phyloP scores from a whole-genome alignment of 2,329 filamentous ascomycete genomes.

The Colletotrichum sp. region DNA sequence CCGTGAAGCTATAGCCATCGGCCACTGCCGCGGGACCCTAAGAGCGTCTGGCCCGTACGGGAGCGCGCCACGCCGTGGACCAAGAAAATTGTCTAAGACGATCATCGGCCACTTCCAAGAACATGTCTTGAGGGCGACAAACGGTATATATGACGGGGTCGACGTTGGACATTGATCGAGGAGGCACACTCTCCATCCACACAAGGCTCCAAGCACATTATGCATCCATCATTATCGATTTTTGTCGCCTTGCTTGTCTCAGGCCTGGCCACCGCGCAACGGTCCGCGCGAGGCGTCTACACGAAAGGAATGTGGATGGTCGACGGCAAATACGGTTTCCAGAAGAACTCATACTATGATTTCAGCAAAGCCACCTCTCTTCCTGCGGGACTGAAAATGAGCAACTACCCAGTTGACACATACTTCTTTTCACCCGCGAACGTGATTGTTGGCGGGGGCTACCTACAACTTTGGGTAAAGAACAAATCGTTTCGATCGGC shows the following conservation, averaged over 20 bases:
- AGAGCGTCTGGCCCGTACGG: not conserved
- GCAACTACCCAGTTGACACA: conserved; percentile 22
- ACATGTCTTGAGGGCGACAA: not conserved
- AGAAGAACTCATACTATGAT: not conserved
- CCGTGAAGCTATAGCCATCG: not conserved
- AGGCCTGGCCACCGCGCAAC: not conserved
- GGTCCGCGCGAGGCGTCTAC: not conserved
- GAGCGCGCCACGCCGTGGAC: not conserved
- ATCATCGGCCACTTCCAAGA: not conserved
- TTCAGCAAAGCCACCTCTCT: conserved; percentile 6
- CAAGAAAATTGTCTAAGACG: not conserved
- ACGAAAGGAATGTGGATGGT: not conserved
- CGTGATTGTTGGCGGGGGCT: conserved; percentile 25
- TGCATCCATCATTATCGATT: not conserved
- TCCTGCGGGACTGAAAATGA: conserved; percentile 23
- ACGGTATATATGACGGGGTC: not conserved
- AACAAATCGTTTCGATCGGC: conserved; percentile 24
- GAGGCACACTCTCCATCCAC: not conserved
- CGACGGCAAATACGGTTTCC: not conserved
- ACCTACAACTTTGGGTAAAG: conserved; percentile 30
- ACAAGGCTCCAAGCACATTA: not conserved
- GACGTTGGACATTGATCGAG: not conserved
- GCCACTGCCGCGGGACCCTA: not conserved
- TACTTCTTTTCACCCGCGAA: conserved; percentile 21
- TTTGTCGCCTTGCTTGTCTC: not conserved